These are phyloP conservation scores for Corchorus olitorius DNA, from an alignment of 345 rosid species.

Conservation along the genomic window DNA sequence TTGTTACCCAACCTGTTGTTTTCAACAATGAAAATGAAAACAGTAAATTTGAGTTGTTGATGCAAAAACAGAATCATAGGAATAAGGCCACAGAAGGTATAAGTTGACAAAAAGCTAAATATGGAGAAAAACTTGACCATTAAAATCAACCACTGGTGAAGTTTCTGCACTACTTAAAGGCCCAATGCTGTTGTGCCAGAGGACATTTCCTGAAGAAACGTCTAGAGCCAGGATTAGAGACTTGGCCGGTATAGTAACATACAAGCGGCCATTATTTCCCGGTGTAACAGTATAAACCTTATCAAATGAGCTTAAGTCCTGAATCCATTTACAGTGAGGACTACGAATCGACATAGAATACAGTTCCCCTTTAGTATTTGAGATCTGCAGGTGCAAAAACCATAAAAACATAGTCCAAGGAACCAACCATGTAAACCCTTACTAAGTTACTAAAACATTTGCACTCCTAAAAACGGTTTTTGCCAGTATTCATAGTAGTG, in stretches of 20 bases:
- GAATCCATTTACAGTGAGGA: slow-evolving; percentile 70
- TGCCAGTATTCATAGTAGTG: background rate
- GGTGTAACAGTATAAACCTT: slow-evolving; percentile 59
- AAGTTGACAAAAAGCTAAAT: slow-evolving; percentile 5
- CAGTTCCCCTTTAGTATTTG: slow-evolving; percentile 74
- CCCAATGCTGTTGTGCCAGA: slow-evolving; percentile 71
- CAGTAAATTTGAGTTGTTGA: background rate
- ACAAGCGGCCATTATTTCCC: slow-evolving; percentile 74
- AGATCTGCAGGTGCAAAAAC: slow-evolving; percentile 49
- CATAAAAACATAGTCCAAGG: background rate
- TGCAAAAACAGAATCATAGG: background rate
- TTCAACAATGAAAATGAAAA: background rate
- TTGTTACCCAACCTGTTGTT: slow-evolving; percentile 69
- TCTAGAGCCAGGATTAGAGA: slow-evolving; percentile 63
- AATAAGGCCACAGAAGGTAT: background rate
- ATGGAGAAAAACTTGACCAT: slow-evolving; percentile 35
- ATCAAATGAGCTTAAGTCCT: slow-evolving; percentile 67
- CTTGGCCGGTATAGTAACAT: slow-evolving; percentile 53
- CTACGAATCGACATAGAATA: slow-evolving; percentile 72
- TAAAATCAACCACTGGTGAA: slow-evolving; percentile 61
- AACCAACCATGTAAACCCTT: background rate
- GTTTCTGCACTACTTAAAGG: slow-evolving; percentile 53
- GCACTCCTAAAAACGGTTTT: background rate
- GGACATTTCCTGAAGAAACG: slow-evolving; percentile 61
- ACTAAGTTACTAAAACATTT: background rate